Base-by-base conservation (phyloP, 768 basidiomycete genomes). In the Podaxis sp. region DNA sequence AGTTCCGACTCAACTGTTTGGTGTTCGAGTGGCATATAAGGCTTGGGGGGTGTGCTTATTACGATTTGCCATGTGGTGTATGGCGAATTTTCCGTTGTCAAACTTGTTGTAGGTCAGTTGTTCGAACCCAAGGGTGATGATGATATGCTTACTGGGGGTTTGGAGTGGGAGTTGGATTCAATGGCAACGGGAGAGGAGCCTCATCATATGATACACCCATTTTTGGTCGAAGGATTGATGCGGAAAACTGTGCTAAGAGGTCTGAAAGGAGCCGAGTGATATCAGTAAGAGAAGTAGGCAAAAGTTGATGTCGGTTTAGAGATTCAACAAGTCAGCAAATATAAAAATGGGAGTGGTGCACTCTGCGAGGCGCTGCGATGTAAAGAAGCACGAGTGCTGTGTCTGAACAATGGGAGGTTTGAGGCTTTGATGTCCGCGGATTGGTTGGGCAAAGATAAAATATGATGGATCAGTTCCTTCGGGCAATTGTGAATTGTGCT, bases 151-250 rank as follows among this genome's bases (percentile, higher is more conserved):
- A 28, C 49, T 30, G 15, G 44, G 9, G 44, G 26, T 24, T 51
- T 48, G 46, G 57, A 59, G 57, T 59, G 46, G 57, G 57, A 57
- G 22, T 46, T 11, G 28, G 17, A 12, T n/a, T n/a, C 54, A 40
- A 15, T 13, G 24, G 26, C 57, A n/a, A 30, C 44, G n/a, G 17
- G 57, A 13, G 6, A 13, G 24, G 22, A 46, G 57, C 33, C 28
- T 13, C 46, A 59, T 48, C 57, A 33, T 33, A 49, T 36, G 46
- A 38, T 59, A 8, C 9, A 3, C 11, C 6, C 22, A 51, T 38
- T 59, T 59, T 56, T 8, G 11, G 54, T 12, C n/a, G 17, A 40
- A 26, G 8, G n/a, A 49, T 51, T 48, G 57, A 36, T 59, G 9
- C 48, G 39, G 54, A 19, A 33, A 13, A 15, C 12, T 17, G 42